Percentiles rank a stretch among this genome's conserved stretches.
phyloP scores from a whole-genome alignment of 495 filamentous ascomycete genomes.

The Neurospora sp. region DNA sequence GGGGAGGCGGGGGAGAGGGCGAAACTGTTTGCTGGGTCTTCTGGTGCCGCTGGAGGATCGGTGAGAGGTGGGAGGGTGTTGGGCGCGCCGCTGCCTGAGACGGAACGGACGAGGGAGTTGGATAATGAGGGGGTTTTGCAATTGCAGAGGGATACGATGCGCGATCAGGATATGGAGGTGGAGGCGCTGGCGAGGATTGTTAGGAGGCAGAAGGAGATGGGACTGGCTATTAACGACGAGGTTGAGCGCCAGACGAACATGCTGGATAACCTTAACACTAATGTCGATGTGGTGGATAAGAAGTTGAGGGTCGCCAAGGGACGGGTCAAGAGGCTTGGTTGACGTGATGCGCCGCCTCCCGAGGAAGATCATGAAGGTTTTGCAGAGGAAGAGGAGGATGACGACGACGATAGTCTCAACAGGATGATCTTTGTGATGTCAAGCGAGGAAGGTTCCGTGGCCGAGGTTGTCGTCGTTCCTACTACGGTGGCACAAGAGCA shows the following conservation, averaged over 20 bases:
- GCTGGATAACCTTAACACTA: constrained; percentile 64
- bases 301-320: constrained; percentile 82
- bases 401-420: background rate
- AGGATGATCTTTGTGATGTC: background rate
- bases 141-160: constrained; percentile 74
- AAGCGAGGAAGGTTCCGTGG: background rate
- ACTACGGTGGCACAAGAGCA: background rate
- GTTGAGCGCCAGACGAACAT: constrained; percentile 75
- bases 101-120: constrained; percentile 73
- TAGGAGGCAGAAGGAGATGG: constrained; percentile 74
- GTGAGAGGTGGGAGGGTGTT: constrained; percentile 54
- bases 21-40: constrained; percentile 20
- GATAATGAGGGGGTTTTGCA: constrained; percentile 85
- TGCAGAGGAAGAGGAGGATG: background rate
- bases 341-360: constrained; percentile 14
- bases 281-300: constrained; percentile 57
- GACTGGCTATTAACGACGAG: constrained; percentile 74
- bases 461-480: background rate
- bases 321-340: constrained; percentile 59
- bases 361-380: background rate
- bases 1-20: constrained; percentile 22
- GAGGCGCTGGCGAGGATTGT: constrained; percentile 68
- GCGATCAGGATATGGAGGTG: constrained; percentile 76
- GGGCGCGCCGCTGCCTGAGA: constrained; percentile 70
- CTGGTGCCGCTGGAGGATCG: background rate